phyloP scores from a whole-genome alignment of 2,329 filamentous ascomycete genomes.

The Beauveria brongniartii region DNA sequence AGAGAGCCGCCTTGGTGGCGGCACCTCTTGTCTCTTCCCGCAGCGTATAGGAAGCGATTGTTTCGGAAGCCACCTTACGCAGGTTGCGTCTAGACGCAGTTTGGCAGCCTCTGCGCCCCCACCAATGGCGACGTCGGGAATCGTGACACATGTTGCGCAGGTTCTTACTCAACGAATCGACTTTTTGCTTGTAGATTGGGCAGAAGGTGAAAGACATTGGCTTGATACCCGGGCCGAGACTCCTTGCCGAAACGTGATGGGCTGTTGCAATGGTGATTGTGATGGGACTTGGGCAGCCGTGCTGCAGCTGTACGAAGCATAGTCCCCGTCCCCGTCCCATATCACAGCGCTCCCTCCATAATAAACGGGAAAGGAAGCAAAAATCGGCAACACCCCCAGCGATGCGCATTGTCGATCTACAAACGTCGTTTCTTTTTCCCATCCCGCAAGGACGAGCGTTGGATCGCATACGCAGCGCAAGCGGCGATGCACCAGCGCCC shows the following conservation, averaged over 20 bases:
- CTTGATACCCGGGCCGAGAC: not conserved
- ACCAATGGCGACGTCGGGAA: not conserved
- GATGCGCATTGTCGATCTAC: not conserved
- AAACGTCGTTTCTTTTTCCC: not conserved
- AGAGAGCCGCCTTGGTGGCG: not conserved
- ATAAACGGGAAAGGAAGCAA: too few relatives aligned
- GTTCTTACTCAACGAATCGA: not conserved
- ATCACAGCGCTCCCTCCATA: not conserved
- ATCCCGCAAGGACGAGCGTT: not conserved
- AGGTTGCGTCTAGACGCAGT: not conserved
- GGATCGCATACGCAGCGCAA: not conserved
- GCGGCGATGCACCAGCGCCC: not conserved
- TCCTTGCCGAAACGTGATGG: not conserved
- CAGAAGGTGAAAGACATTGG: not conserved
- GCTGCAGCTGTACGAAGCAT: not conserved
- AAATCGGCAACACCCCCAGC: not conserved
- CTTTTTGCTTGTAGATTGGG: not conserved
- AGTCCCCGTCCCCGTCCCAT: not conserved
- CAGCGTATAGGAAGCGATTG: not conserved
- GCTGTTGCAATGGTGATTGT: not conserved
- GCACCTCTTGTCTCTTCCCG: conserved; percentile 2
- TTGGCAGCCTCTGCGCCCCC: not conserved
- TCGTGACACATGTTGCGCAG: not conserved
- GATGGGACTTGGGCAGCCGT: not conserved
- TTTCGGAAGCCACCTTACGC: not conserved